Conservation (phyloP, 192 early-diverging fungal genomes). For the Coemansia sp. region DNA sequence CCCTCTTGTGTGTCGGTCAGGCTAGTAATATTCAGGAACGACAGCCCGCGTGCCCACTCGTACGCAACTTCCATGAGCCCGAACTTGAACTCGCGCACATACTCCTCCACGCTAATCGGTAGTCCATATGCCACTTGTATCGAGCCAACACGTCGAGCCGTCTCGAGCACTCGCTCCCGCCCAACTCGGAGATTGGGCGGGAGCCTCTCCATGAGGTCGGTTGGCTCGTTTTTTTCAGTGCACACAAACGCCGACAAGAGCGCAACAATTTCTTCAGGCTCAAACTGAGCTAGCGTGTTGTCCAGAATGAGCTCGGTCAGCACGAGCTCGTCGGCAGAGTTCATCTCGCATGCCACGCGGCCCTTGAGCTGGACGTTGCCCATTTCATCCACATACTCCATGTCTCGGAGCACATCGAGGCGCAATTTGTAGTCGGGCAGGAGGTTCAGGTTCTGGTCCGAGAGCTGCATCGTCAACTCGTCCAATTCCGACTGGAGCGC, state of each 20-base stretch:
- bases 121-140: conserved; percentile 74
- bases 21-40: conserved; percentile 87
- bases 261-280: conserved; percentile 91
- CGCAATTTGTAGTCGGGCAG: conserved; percentile 91
- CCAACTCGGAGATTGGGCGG: conserved; percentile 36
- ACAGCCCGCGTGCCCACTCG: conserved; percentile 93
- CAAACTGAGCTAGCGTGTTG: conserved; percentile 84
- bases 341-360: conserved; percentile 95
- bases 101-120: conserved; percentile 43
- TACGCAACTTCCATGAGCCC: conserved; percentile 95
- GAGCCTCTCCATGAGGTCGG: conserved; percentile 28
- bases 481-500: conserved; percentile 68
- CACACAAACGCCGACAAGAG: conserved; percentile 93
- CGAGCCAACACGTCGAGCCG: conserved; percentile 66
- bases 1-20: conserved; percentile 95
- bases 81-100: conserved; percentile 64
- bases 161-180: conserved; percentile 64
- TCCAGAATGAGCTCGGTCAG: conserved; percentile 93
- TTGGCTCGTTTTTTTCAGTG: conserved; percentile 75
- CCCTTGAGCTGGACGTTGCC: conserved; percentile 93
- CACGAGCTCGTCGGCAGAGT: conserved; percentile 91
- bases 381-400: conserved; percentile 80
- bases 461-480: conserved; percentile 72
- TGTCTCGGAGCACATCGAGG: conserved; percentile 74
- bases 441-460: conserved; percentile 89